Evolutionary conservation across 306 rosid genomes (phyloP).

Genomic region (Dalbergia oliveri): DNA sequence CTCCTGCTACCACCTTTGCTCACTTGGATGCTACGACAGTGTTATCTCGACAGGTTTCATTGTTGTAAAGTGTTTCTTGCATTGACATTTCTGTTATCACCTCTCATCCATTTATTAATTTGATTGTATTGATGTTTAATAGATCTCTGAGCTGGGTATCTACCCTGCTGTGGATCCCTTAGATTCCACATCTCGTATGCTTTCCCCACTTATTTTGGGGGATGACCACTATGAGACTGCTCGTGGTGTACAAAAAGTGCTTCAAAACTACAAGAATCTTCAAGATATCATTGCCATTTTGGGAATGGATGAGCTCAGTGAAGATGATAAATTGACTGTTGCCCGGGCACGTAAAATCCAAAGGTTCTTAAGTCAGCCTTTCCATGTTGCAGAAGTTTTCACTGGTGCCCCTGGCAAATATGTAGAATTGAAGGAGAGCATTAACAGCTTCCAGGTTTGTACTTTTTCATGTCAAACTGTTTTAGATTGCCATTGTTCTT

Average conservation of each 20-base stretch:
- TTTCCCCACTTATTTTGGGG: conserved; percentile 92
- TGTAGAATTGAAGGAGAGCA: conserved; percentile 91
- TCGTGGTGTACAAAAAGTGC: conserved; percentile 96
- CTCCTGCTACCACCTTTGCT: conserved; percentile 98
- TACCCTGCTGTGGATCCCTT: conserved; percentile 97
- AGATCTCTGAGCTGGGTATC: conserved; percentile 99
- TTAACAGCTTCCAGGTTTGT: conserved; percentile 87
- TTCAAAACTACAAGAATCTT: conserved; percentile 97
- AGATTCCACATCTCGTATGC: conserved; percentile 99
- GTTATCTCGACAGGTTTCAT: conserved; percentile 85
- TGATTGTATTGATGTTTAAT: conserved; percentile 31
- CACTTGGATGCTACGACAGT: conserved; percentile 99
- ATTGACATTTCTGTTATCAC: not conserved
- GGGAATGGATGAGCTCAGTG: conserved; percentile 99
- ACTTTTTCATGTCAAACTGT: not conserved
- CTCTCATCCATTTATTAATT: not conserved
- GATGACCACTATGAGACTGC: conserved; percentile 91
- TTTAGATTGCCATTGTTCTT: not conserved
- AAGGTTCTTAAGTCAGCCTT: conserved; percentile 94
- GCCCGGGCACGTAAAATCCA: conserved; percentile 96
- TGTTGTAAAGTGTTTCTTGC: conserved; percentile 18
- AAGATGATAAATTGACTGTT: conserved; percentile 95
- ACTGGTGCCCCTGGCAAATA: conserved; percentile 99
- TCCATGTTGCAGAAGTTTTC: conserved; percentile 99
- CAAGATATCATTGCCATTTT: conserved; percentile 99